Evolutionary conservation across 345 rosid genomes (phyloP).

Genomic region (Populus davidiana): DNA sequence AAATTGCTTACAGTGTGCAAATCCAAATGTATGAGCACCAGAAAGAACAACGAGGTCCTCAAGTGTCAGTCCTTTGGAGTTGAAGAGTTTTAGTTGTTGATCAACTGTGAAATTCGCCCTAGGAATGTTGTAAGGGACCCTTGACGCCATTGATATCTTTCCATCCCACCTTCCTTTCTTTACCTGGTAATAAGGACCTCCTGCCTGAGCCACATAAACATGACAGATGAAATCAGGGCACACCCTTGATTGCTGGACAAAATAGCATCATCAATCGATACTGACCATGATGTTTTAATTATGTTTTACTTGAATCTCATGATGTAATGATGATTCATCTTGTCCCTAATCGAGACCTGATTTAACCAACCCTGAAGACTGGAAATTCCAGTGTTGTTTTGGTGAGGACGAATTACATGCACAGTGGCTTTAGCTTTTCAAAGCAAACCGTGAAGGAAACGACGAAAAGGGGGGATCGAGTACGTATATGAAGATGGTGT

Average conservation of each 20-base stretch:
- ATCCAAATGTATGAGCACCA: constrained; percentile 84
- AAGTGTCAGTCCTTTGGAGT: constrained; percentile 58
- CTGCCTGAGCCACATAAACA: constrained; percentile 37
- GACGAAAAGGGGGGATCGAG: neutral
- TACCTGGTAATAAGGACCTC: constrained; percentile 82
- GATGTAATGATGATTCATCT: neutral
- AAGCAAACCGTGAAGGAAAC: neutral
- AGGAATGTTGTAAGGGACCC: constrained; percentile 52
- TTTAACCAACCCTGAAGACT: neutral
- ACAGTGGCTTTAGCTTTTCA: constrained; percentile 3
- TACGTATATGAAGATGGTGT: too few relatives aligned
- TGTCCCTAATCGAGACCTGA: neutral
- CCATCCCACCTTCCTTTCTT: constrained; percentile 86
- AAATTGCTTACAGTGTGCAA: constrained; percentile 68
- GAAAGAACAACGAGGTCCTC: constrained; percentile 73
- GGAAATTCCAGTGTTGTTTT: neutral
- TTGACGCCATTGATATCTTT: constrained; percentile 54
- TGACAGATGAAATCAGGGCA: neutral
- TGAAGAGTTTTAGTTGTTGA: constrained; percentile 61
- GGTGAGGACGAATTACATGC: neutral
- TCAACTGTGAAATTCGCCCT: constrained; percentile 66
- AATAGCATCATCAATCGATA: neutral
- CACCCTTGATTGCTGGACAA: neutral
- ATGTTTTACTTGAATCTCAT: neutral
- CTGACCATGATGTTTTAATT: neutral